Percentiles rank a stretch among this genome's conserved stretches.
These are phyloP conservation scores for Chiua virens DNA, from an alignment of 768 basidiomycete species.

Conservation along the genomic window DNA sequence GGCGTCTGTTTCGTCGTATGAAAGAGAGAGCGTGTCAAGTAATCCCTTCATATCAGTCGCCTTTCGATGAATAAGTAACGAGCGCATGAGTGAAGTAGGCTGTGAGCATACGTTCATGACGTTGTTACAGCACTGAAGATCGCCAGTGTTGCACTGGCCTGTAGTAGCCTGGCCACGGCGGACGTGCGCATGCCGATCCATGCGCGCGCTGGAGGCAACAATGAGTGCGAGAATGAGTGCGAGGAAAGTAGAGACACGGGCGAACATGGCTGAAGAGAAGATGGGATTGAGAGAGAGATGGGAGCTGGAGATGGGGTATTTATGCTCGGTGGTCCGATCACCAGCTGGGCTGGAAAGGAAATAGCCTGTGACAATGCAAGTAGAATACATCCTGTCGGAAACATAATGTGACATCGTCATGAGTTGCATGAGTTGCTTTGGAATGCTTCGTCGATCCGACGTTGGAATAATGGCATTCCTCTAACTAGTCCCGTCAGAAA, in stretches of 20 bases:
- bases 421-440: not conserved
- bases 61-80: constrained; percentile 2
- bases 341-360: constrained; percentile 15
- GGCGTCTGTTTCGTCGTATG: constrained; percentile 17
- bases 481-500: not conserved
- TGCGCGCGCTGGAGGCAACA: constrained; percentile 22
- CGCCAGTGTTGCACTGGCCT: constrained; percentile 19
- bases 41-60: constrained; percentile 5
- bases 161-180: constrained; percentile 1
- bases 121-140: constrained; percentile 19
- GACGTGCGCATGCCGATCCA: constrained; percentile 15
- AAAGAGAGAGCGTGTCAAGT: constrained; percentile 4
- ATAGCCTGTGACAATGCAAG: not conserved
- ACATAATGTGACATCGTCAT: constrained; percentile 14
- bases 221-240: constrained; percentile 15
- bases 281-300: not conserved
- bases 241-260: constrained; percentile 19
- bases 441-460: not conserved
- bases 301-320: constrained; percentile 16
- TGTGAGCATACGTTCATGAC: constrained; percentile 18
- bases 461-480: constrained; percentile 10
- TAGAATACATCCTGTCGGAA: not conserved
- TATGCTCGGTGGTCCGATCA: constrained; percentile 12
- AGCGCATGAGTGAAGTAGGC: not conserved
- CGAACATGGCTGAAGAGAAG: constrained; percentile 18